These are phyloP conservation scores for Moesziomyces sp. DNA, from an alignment of 1,284 basidiomycete genomes.

Conservation along the genomic window DNA sequence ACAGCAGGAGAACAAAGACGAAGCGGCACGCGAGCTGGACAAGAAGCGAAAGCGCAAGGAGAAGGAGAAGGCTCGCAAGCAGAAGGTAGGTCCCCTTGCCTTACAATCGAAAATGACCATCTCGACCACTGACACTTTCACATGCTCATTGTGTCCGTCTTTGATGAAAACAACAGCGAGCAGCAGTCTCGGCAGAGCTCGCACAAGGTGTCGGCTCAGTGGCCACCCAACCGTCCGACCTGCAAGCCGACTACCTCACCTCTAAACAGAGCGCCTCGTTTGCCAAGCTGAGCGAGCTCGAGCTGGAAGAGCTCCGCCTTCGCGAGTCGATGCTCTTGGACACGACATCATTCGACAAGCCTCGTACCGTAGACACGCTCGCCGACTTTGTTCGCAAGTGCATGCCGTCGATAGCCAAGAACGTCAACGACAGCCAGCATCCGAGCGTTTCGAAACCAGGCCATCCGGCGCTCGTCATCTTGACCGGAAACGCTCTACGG, in stretches of 20 bases:
- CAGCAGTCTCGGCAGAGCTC: conserved; percentile 43
- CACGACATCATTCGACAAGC: conserved; percentile 29
- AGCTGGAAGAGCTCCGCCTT: conserved; percentile 57
- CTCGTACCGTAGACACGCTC: conserved; percentile 30
- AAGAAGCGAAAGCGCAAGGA: conserved; percentile 57
- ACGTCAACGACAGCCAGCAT: conserved; percentile 21
- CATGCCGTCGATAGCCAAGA: conserved; percentile 23
- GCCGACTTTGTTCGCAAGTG: conserved; percentile 47
- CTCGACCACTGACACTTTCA: background rate
- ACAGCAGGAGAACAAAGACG: conserved; percentile 25
- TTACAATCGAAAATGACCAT: background rate
- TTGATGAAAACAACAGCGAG: conserved; percentile 24
- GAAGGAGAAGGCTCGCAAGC: conserved; percentile 52
- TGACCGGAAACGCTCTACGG: conserved; percentile 62
- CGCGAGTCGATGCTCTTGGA: conserved; percentile 48
- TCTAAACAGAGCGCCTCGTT: conserved; percentile 49
- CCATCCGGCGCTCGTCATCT: conserved; percentile 46
- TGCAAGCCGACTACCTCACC: conserved; percentile 62
- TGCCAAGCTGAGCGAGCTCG: conserved; percentile 56
- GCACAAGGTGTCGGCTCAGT: conserved; percentile 41
- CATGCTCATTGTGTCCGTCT: background rate
- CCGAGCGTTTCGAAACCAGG: conserved; percentile 27
- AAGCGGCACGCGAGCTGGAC: conserved; percentile 46
- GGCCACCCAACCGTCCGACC: conserved; percentile 45
- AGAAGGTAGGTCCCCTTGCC: conserved; percentile 39